Conservation (phyloP, 2,329 filamentous ascomycete species). For the Xylaria sp. region DNA sequence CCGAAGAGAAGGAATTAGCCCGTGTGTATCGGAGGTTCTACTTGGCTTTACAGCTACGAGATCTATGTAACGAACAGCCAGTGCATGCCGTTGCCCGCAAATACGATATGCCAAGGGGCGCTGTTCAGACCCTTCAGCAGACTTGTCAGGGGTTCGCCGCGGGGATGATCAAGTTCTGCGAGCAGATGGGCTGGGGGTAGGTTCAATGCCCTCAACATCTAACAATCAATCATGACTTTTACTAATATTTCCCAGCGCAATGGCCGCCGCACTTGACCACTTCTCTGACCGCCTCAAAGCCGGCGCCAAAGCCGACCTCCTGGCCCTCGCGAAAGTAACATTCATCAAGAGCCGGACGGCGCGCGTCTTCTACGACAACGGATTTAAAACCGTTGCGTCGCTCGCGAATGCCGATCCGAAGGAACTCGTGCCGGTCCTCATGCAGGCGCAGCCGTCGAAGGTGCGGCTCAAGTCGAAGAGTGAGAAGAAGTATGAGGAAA, state of each 20-base stretch:
- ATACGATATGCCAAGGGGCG: constrained; percentile 64
- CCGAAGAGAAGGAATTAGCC: constrained; percentile 54
- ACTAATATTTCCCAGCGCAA: constrained; percentile 44
- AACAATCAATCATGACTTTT: neutral
- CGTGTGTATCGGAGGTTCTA: constrained; percentile 69
- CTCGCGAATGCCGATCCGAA: constrained; percentile 64
- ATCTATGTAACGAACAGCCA: constrained; percentile 71
- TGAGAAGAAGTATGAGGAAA: constrained; percentile 56
- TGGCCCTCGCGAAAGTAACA: constrained; percentile 65
- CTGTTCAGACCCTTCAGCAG: constrained; percentile 66
- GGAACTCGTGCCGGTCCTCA: constrained; percentile 65
- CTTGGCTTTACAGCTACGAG: constrained; percentile 69
- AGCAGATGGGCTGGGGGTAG: constrained; percentile 68
- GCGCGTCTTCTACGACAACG: constrained; percentile 69
- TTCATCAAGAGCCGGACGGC: constrained; percentile 75
- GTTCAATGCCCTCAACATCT: constrained; percentile 19
- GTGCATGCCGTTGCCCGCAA: constrained; percentile 64
- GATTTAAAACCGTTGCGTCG: constrained; percentile 61
- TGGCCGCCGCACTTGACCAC: constrained; percentile 67
- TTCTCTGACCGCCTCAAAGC: constrained; percentile 69
- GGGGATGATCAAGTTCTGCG: constrained; percentile 74
- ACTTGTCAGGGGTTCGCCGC: constrained; percentile 74
- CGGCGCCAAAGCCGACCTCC: constrained; percentile 63
- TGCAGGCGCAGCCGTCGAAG: constrained; percentile 68
- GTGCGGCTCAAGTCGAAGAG: constrained; percentile 50